Evolutionary conservation across 2,329 filamentous ascomycete species (phyloP).

Genomic region (Talaromyces sp.): DNA sequence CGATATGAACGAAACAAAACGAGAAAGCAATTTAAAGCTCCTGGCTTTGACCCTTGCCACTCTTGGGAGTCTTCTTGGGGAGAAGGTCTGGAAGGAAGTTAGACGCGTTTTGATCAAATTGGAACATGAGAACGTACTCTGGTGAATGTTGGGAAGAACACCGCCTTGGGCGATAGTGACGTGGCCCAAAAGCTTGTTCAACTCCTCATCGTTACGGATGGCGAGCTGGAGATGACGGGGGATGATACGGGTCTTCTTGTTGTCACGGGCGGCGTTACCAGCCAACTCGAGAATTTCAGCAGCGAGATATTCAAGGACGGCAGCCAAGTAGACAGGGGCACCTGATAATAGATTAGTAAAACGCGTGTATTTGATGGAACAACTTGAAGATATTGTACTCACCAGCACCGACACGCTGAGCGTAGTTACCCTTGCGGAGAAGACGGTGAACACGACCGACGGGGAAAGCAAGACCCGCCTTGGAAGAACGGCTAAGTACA

Average conservation of each 20-base stretch:
- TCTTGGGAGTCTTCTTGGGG: conserved; percentile 98
- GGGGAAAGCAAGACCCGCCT: conserved; percentile 98
- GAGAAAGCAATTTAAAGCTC: conserved; percentile 70
- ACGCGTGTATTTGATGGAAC: conserved; percentile 13
- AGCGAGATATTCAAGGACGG: conserved; percentile 96
- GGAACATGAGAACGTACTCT: conserved; percentile 63
- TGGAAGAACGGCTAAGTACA: conserved; percentile 79
- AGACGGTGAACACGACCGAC: conserved; percentile 99
- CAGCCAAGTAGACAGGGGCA: conserved; percentile 94
- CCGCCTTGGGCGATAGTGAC: conserved; percentile 96
- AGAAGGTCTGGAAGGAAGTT: conserved; percentile 70
- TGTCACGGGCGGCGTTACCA: conserved; percentile 97
- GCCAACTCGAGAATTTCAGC: conserved; percentile 98
- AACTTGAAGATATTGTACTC: conserved; percentile 28
- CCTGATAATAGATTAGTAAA: conserved; percentile 37
- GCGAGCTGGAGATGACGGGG: conserved; percentile 97
- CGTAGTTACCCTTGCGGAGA: conserved; percentile 98
- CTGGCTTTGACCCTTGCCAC: conserved; percentile 86
- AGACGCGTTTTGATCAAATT: conserved; percentile 17
- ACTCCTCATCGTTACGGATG: conserved; percentile 98
- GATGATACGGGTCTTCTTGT: conserved; percentile 99
- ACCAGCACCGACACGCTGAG: conserved; percentile 98
- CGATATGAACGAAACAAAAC: conserved; percentile 48
- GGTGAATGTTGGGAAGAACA: conserved; percentile 96
- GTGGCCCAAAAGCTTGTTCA: conserved; percentile 97